These are phyloP conservation scores for Acorus calamus DNA, from an alignment of 106 monocot species.

Conservation along the genomic window DNA sequence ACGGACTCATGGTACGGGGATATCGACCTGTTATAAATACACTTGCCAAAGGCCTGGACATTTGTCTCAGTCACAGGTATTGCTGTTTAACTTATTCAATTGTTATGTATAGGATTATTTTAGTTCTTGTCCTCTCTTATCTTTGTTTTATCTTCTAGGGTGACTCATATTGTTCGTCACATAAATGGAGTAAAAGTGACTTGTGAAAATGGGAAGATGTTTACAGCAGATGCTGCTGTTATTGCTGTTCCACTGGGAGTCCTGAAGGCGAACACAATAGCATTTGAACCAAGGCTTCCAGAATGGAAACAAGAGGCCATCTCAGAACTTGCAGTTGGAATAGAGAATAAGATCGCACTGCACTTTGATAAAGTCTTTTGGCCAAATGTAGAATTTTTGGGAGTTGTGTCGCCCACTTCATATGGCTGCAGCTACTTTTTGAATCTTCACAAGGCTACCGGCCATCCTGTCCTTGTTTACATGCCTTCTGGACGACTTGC, in stretches of 20 bases:
- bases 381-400: slow-evolving; percentile 98
- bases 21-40: slow-evolving; percentile 88
- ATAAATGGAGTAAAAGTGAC: slow-evolving; percentile 75
- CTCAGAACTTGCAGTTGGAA: slow-evolving; percentile 55
- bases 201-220: slow-evolving; percentile 55
- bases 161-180: slow-evolving; percentile 52
- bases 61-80: slow-evolving; percentile 71
- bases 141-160: slow-evolving; percentile 35
- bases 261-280: slow-evolving; percentile 65
- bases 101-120: background rate
- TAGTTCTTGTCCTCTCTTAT: slow-evolving; percentile 1
- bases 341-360: slow-evolving; percentile 88
- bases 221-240: slow-evolving; percentile 74
- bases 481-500: slow-evolving; percentile 97
- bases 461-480: slow-evolving; percentile 95
- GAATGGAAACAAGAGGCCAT: slow-evolving; percentile 92
- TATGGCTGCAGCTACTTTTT: slow-evolving; percentile 99
- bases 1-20: slow-evolving; percentile 93
- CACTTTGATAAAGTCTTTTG: slow-evolving; percentile 94
- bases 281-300: slow-evolving; percentile 82
- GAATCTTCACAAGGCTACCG: slow-evolving; percentile 98
- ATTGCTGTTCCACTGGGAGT: slow-evolving; percentile 88
- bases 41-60: slow-evolving; percentile 82
- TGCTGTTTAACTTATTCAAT: background rate
- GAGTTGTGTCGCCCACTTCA: slow-evolving; percentile 76